A percentile compares a stretch with the other conserved stretches of the same genome.
Conservation (phyloP, 2,329 filamentous ascomycete species). For the Fusarium marasasianum region DNA sequence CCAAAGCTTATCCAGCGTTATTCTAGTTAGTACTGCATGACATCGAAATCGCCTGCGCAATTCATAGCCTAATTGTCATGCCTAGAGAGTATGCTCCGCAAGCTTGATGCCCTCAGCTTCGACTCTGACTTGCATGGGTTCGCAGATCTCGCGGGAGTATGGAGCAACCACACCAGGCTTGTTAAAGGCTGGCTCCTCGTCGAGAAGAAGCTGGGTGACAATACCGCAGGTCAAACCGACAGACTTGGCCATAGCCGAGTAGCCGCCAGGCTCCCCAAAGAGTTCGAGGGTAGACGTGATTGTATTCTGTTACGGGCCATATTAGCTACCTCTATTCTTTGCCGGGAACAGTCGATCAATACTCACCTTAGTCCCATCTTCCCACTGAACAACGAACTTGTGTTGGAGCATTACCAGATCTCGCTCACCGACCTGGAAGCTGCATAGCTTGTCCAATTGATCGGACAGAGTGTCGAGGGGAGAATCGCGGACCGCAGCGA, state of each 20-base stretch:
- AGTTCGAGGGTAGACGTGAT: not conserved
- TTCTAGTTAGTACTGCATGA: accelerated
- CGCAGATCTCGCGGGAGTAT: not conserved
- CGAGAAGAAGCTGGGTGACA: not conserved
- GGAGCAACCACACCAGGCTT: not conserved
- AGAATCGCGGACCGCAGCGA: not conserved
- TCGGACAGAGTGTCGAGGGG: not conserved
- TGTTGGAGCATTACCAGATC: not conserved
- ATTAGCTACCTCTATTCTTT: not conserved
- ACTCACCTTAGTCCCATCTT: not conserved
- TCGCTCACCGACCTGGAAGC: not conserved
- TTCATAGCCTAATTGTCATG: no score
- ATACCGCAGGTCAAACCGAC: not conserved
- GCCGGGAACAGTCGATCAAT: not conserved
- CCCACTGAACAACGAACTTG: not conserved
- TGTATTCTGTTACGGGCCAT: not conserved
- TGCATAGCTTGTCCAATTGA: not conserved
- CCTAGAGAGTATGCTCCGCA: not conserved
- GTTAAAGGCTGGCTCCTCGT: not conserved
- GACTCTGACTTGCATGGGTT: not conserved
- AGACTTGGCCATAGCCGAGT: not conserved
- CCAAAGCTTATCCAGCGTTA: no score
- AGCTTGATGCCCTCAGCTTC: not conserved
- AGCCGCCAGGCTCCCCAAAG: not conserved
- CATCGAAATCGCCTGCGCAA: no score